Evolutionary conservation across 108 stramenopile species (phyloP).

Genomic region (Hondaea fermentalgiana): DNA sequence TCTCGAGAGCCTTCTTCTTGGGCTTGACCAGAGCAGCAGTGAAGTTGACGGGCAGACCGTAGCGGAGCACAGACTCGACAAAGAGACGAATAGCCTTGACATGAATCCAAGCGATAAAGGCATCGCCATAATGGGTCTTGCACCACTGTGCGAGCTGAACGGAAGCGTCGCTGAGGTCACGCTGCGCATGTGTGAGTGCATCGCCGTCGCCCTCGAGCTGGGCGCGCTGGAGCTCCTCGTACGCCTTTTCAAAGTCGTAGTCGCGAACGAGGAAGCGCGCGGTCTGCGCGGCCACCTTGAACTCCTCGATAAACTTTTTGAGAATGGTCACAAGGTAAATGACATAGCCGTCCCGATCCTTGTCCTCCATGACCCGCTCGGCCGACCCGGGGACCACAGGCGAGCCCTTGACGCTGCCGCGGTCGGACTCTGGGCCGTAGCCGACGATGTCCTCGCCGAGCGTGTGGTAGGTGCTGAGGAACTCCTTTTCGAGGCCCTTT

Average conservation of each 20-base stretch:
- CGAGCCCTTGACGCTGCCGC: constrained; percentile 70
- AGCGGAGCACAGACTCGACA: constrained; percentile 87
- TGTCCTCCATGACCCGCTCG: constrained; percentile 62
- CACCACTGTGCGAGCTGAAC: constrained; percentile 77
- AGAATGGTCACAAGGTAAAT: constrained; percentile 82
- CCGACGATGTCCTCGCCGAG: constrained; percentile 68
- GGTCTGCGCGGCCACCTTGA: constrained; percentile 69
- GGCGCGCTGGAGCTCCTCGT: constrained; percentile 67
- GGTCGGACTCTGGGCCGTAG: constrained; percentile 64
- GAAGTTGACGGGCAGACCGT: constrained; percentile 88
- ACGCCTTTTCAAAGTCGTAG: constrained; percentile 64
- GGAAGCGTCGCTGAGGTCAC: constrained; percentile 29
- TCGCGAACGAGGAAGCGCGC: constrained; percentile 80
- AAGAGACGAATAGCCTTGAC: constrained; percentile 92
- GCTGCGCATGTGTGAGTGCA: constrained; percentile 36
- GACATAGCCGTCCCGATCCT: constrained; percentile 47
- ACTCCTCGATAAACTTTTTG: constrained; percentile 72
- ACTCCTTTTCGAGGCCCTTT: constrained; percentile 57
- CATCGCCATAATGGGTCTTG: constrained; percentile 91
- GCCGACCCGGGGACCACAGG: constrained; percentile 83
- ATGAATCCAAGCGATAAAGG: constrained; percentile 93
- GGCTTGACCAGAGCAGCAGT: constrained; percentile 79
- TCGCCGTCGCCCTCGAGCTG: constrained; percentile 74
- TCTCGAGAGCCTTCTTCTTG: constrained; percentile 56
- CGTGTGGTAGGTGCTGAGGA: constrained; percentile 52